phyloP scores from a whole-genome alignment of 176 grass and related monocot genomes.

The Poa annua region DNA sequence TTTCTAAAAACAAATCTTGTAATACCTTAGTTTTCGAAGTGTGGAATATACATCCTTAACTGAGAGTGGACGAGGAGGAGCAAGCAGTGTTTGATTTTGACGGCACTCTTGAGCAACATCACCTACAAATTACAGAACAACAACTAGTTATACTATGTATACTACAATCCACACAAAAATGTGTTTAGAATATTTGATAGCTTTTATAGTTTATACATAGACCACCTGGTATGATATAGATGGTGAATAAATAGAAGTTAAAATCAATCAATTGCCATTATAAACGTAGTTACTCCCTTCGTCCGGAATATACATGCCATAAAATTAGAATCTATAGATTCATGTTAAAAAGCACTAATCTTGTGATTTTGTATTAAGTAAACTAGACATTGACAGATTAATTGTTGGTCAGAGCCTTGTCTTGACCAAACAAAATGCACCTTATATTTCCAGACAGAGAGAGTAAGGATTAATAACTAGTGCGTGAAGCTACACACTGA shows the following conservation, averaged over 20 bases:
- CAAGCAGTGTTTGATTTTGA: slow-evolving; percentile 90
- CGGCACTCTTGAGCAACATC: slow-evolving; percentile 87
- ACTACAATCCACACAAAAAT: slow-evolving; percentile 5
- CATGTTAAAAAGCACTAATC: not conserved
- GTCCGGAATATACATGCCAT: not conserved
- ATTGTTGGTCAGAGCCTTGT: not conserved
- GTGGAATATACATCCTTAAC: slow-evolving; percentile 72
- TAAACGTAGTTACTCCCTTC: not conserved
- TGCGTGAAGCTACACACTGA: slow-evolving; percentile 34
- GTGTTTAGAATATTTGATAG: slow-evolving; percentile 7
- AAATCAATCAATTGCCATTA: slow-evolving; percentile 14
- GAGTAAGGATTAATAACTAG: slow-evolving; percentile 29
- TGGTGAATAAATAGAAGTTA: slow-evolving; percentile 27
- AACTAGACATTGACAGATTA: not conserved
- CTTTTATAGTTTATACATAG: not conserved
- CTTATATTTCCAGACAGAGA: not conserved
- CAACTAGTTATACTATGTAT: slow-evolving; percentile 33
- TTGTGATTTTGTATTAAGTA: too few relatives aligned
- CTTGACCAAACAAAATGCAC: not conserved
- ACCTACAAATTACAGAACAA: slow-evolving; percentile 59
- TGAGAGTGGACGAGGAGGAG: slow-evolving; percentile 72
- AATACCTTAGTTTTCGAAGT: slow-evolving; percentile 84
- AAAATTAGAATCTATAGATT: not conserved
- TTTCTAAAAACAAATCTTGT: not conserved
- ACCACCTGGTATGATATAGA: slow-evolving; percentile 19